These are phyloP conservation scores for Austroboletus eburneus DNA, from an alignment of 768 basidiomycete species.

Conservation along the genomic window DNA sequence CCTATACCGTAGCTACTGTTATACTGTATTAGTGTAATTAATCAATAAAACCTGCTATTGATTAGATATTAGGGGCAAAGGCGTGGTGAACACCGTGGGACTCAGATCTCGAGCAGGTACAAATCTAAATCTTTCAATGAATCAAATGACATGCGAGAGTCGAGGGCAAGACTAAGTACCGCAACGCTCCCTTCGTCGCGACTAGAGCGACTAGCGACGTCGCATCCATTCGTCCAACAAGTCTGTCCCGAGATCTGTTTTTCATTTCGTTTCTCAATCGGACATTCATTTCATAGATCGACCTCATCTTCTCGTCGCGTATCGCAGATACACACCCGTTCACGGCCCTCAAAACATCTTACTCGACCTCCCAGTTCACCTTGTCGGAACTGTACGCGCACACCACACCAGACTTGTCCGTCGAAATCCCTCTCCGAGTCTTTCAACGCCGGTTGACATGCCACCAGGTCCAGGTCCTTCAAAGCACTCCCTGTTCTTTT, in stretches of 20 bases:
- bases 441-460: too few species aligned
- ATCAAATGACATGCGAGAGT: conserved; percentile 10
- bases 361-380: conserved; percentile 40
- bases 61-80: too few species aligned
- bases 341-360: conserved; percentile 38
- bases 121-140: too few species aligned
- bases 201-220: conserved; percentile 33
- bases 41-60: too few species aligned
- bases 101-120: too few species aligned
- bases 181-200: conserved; percentile 26
- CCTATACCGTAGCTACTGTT: too few species aligned
- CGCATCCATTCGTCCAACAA: conserved; percentile 54
- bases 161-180: conserved; percentile 15
- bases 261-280: not conserved
- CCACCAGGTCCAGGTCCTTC: conserved; percentile 34
- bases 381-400: conserved; percentile 43
- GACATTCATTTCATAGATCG: too few species aligned
- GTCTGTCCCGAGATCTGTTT: conserved; percentile 36
- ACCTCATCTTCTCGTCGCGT: conserved; percentile 54
- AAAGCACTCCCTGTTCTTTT: conserved; percentile 30
- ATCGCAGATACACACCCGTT: conserved; percentile 38
- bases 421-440: not conserved
- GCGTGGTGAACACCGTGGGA: too few species aligned
- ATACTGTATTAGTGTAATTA: too few species aligned
- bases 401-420: conserved; percentile 14